Base-by-base conservation (phyloP, 805 yeast genomes). In the Zygosaccharomyces siamensis region DNA sequence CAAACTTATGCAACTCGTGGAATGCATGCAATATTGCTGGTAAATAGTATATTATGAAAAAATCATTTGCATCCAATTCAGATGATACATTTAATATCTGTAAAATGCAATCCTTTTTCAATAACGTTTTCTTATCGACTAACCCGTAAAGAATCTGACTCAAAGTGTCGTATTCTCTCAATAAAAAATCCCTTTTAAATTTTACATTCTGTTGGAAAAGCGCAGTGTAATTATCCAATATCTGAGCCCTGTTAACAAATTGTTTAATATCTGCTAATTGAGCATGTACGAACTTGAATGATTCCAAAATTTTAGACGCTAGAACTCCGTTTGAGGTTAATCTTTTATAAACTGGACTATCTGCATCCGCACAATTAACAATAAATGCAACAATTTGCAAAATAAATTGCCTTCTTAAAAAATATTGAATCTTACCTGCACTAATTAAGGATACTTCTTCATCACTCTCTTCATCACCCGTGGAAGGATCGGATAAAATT, bases 341-440 rank as follows among this genome's bases (percentile, higher is more conserved):
- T 14, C 51, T 45, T 16, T 49, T 30, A 39, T 50, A 60, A 7
- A 56, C 23, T 5, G 56, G 45, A 37, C 54, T 53, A 8, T 52
- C 50, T 5, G 53, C 7, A 14, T 51, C 42, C 5, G 58, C 21
- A 47, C 63, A 60, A 45, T 64, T 64, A 5, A 68, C 56, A 14
- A 71, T 63, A 53, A 69, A 80, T 3, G 76, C 67, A 33, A 79
- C 72, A 21, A 85, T 81, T 55, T 85, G 87, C 37, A 92, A 66
- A n/a, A 90, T 80, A 53, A 79, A 84, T 57, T 81, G 84, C 45
- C 84, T 75, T 57, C 97, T 76, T 45, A 79, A 69, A 59, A 81
- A 86, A 63, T 78, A 89, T 7, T 80, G 74, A 5, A 85, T 77
- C 50, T 81, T 77, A 1, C 93, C 96, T 18, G 77, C 72, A 55